Percentiles rank a stretch among this genome's conserved stretches.
phyloP scores from a whole-genome alignment of 1,284 basidiomycete species.

The Austroboletus niveus region DNA sequence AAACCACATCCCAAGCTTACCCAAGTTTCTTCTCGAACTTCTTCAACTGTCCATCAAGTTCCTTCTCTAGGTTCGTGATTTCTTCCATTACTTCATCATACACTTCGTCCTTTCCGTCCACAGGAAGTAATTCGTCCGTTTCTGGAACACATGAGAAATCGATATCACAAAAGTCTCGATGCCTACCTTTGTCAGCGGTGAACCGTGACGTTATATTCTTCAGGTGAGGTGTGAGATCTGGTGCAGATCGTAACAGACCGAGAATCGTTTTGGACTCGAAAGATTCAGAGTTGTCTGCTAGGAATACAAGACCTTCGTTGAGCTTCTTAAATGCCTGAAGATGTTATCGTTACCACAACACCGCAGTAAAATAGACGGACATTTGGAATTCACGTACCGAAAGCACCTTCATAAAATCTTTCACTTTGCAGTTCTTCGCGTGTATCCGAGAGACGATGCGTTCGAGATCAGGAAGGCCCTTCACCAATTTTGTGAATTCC shows the following conservation, averaged over 20 bases:
- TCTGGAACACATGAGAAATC: constrained; percentile 36
- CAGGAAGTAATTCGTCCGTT: constrained; percentile 69
- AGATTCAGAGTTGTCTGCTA: constrained; percentile 63
- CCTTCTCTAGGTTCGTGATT: constrained; percentile 65
- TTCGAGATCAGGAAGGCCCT: constrained; percentile 88
- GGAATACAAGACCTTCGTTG: constrained; percentile 60
- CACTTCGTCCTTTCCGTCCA: constrained; percentile 77
- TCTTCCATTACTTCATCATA: constrained; percentile 78
- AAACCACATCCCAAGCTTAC: constrained; percentile 35
- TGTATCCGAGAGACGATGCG: constrained; percentile 92
- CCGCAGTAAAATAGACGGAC: neutral
- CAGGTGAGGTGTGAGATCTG: constrained; percentile 71
- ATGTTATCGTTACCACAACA: constrained; percentile 6
- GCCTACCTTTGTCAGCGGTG: constrained; percentile 56
- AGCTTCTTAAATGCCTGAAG: constrained; percentile 74
- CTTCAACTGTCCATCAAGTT: constrained; percentile 66
- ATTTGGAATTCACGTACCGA: constrained; percentile 44
- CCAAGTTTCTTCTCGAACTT: constrained; percentile 59
- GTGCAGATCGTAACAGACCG: constrained; percentile 76
- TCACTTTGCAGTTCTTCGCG: constrained; percentile 83
- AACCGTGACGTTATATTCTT: constrained; percentile 77
- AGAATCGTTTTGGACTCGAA: constrained; percentile 78
- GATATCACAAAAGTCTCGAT: constrained; percentile 7
- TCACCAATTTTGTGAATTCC: constrained; percentile 72
- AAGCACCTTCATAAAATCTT: constrained; percentile 83